Percentiles rank a stretch among this genome's conserved stretches.
Conservation (phyloP, 768 basidiomycete species). For the Leccinum arenicola region DNA sequence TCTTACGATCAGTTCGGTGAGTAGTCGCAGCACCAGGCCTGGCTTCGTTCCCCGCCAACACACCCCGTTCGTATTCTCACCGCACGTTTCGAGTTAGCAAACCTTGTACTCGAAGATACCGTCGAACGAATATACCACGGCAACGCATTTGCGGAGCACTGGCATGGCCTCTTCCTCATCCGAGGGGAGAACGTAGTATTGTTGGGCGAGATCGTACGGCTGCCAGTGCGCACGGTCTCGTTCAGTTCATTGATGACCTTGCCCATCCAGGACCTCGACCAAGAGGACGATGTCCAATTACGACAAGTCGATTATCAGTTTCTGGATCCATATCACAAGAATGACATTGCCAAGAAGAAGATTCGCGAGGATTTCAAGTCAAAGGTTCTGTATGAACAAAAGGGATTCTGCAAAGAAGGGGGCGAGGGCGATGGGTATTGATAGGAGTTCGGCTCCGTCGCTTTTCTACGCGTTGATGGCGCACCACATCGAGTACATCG, state of each 20-base stretch:
- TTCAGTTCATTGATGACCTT: conserved; percentile 3
- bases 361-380: conserved; percentile 81
- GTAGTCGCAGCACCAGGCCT: conserved; percentile 17
- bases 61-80: neutral
- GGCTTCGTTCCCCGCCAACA: neutral
- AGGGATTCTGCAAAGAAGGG: conserved; percentile 93
- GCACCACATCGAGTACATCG: conserved; percentile 17
- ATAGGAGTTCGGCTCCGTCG: conserved; percentile 15
- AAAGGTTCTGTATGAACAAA: conserved; percentile 75
- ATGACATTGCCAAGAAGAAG: conserved; percentile 72
- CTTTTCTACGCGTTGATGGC: conserved; percentile 6
- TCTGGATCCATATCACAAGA: conserved; percentile 69
- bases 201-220: conserved; percentile 90
- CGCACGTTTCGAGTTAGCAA: conserved; percentile 53
- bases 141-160: conserved; percentile 82
- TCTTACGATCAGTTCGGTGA: conserved; percentile 99
- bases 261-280: conserved; percentile 75
- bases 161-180: conserved; percentile 89
- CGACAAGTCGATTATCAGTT: conserved; percentile 69
- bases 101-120: conserved; percentile 94
- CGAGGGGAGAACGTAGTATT: conserved; percentile 98
- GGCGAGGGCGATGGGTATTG: conserved; percentile 96
- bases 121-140: conserved; percentile 93
- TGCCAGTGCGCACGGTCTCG: conserved; percentile 4
- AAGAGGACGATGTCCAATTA: conserved; percentile 84